Base-by-base conservation (phyloP, 352 stramenopile species). In the Elongisporangium senticosum region DNA sequence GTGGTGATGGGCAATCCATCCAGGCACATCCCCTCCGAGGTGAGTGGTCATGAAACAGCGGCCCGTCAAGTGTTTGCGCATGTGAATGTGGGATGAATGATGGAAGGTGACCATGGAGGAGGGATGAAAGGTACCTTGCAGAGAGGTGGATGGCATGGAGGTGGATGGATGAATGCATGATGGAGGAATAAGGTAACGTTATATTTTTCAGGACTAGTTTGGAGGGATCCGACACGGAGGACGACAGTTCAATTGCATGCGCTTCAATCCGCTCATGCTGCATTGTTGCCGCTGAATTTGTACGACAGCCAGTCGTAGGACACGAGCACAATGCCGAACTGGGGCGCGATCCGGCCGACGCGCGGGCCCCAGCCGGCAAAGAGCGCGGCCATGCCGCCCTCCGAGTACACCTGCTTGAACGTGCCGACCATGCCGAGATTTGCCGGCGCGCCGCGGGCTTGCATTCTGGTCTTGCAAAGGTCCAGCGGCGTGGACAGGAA, bases 261-360 rank as follows among this genome's bases (percentile, higher is more conserved):
- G 28, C 33, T 43, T 43, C 33, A 43, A 17, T 43, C 33, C 13
- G 33, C 33, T 43, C 33, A 43, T 43, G 33, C 33, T 43, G 33
- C 33, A 17, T 43, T 43, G 33, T 43, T 43, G 33, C 33, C 58
- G 57, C 59, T 82, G 55, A 87, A 89, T 55, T 71, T 74, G 67
- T 88, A 75, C 55, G 77, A 76, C 57, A 92, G 75, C 74, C 77
- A 92, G 74, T 92, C 83, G 66, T 89, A 92, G 20, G 76, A 75
- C 33, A 90, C 80, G 39, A 92, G 75, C 57, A 92, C 83, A 55
- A 92, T 92, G 53, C 83, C 83, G 58, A 92, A 90, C 66, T 92
- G 83, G 39, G 83, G 83, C 26, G 83, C 83, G 60, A 92, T 92
- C 39, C 83, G 77, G 51, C 72, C 81, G 7, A 90, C 76, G 51